Conservation (phyloP, 345 rosid genomes). For the Acer saccharum region DNA sequence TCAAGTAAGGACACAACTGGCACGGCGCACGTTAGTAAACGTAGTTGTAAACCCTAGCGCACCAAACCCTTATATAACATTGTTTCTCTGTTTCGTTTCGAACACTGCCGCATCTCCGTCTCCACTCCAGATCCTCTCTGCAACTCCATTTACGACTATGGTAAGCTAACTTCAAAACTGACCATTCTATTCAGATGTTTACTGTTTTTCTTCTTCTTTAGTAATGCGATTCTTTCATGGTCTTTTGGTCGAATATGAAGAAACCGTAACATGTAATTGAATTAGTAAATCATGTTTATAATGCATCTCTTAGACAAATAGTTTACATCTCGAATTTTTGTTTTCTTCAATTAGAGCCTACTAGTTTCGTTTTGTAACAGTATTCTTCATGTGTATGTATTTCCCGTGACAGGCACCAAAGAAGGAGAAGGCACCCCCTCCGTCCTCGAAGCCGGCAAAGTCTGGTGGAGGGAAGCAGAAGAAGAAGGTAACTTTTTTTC, state of each 20-base stretch:
- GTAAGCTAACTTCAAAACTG: not conserved
- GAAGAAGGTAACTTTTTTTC: slow-evolving; percentile 35
- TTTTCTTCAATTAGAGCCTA: not conserved
- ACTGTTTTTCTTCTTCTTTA: too few species aligned
- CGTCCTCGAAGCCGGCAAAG: slow-evolving; percentile 44
- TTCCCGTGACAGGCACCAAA: slow-evolving; percentile 38
- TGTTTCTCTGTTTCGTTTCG: not conserved
- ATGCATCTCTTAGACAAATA: too few species aligned
- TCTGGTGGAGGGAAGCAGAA: slow-evolving; percentile 52
- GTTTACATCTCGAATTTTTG: not conserved
- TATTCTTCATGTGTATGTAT: not conserved
- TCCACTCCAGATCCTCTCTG: not conserved
- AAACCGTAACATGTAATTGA: too few species aligned
- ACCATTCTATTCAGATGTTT: not conserved
- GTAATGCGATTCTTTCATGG: too few species aligned
- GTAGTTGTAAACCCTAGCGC: not conserved
- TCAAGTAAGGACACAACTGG: too few species aligned
- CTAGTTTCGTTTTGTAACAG: not conserved
- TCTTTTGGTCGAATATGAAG: too few species aligned
- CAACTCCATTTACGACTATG: not conserved
- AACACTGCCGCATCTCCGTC: slow-evolving; percentile 4
- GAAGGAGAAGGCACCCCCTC: slow-evolving; percentile 56
- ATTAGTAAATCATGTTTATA: too few species aligned
- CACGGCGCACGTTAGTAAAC: too few species aligned
- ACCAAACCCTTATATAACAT: not conserved